Evolutionary conservation across 805 yeast species (phyloP), one percentile per base, ranked within the genome.

Genomic region (Candida lessepsii): DNA sequence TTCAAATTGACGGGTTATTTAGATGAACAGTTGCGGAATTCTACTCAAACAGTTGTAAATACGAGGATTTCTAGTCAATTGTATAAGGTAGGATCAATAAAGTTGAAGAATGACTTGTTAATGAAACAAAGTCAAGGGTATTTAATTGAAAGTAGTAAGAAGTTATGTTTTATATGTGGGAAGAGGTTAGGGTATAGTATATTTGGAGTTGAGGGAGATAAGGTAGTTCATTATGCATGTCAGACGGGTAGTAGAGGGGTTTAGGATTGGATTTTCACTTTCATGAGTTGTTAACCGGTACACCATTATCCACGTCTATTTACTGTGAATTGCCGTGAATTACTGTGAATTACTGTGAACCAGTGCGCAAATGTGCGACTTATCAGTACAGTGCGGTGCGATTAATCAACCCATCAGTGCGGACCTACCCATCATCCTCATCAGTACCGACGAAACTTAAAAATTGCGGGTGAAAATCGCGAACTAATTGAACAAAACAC

Each of bases 161-260:
- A 71, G 25, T 57, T 56, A n/a, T 87, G 96, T 54, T 51, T 60
- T 2, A 68, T 78, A 13, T 87, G 96, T 58, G 61, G 66, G 16
- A 80, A 79, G 49, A 57, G 65, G 9, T 61, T 83, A 24, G 82
- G 81, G 2, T 69, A 68, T 45, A 70, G 77, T 34, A 77, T 83
- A 1, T 60, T 80, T 23, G 67, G 78, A 32, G 72, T 73, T 17
- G 65, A 67, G 25, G 75, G 75, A 0, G 64, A 70, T 32, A 54
- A 58, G 3, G 67, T 76, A 4, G 72, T 78, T 3, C 87, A 81
- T 53, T 82, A 76, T 50, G 80, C 80, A 2, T 81, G 87, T 63
- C 44, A 39, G 17, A 26, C 35, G 5, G 10, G 13, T 24, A 24
- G n/a, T 24, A 5, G 5, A 9, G 23, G 9, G 23, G 9, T 9